Evolutionary conservation across 2,329 filamentous ascomycete species (phyloP).

Genomic region (Fusarium virguliforme): DNA sequence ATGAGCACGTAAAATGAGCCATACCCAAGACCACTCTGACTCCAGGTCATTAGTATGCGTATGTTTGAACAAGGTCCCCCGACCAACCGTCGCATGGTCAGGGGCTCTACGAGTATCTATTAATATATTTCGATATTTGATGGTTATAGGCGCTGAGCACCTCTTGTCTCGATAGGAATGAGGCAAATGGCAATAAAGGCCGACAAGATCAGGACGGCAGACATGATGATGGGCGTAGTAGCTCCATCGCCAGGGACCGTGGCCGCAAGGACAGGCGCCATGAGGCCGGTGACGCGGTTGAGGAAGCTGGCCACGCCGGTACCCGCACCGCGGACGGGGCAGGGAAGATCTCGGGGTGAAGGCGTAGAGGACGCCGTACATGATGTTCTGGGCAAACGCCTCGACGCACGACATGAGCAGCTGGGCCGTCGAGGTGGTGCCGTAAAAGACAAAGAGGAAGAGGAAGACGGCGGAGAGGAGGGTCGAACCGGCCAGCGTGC

Average conservation of each 20-base stretch:
- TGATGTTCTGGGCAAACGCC: slow-evolving; percentile 82
- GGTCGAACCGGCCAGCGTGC: slow-evolving; percentile 79
- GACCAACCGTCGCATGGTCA: not conserved
- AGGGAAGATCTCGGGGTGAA: slow-evolving; percentile 86
- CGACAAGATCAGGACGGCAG: slow-evolving; percentile 70
- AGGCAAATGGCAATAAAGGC: slow-evolving; percentile 73
- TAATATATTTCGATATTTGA: slow-evolving; percentile 1
- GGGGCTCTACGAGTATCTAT: slow-evolving; percentile 22
- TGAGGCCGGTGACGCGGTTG: slow-evolving; percentile 77
- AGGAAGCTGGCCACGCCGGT: slow-evolving; percentile 81
- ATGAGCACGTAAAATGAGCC: slow-evolving; percentile 34
- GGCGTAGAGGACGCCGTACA: slow-evolving; percentile 83
- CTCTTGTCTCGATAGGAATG: slow-evolving; percentile 76
- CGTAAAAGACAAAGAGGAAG: slow-evolving; percentile 76
- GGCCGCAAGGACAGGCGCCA: slow-evolving; percentile 79
- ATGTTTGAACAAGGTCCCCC: slow-evolving; percentile 11
- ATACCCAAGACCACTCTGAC: slow-evolving; percentile 43
- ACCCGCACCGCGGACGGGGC: slow-evolving; percentile 80
- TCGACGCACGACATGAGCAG: slow-evolving; percentile 78
- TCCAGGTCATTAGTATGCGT: slow-evolving; percentile 45
- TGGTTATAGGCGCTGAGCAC: slow-evolving; percentile 69
- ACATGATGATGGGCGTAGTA: slow-evolving; percentile 71
- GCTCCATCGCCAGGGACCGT: slow-evolving; percentile 72
- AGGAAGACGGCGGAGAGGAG: slow-evolving; percentile 78
- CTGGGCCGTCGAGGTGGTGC: slow-evolving; percentile 70